Conservation (phyloP, 768 basidiomycete genomes). For the Megacollybia marginata region DNA sequence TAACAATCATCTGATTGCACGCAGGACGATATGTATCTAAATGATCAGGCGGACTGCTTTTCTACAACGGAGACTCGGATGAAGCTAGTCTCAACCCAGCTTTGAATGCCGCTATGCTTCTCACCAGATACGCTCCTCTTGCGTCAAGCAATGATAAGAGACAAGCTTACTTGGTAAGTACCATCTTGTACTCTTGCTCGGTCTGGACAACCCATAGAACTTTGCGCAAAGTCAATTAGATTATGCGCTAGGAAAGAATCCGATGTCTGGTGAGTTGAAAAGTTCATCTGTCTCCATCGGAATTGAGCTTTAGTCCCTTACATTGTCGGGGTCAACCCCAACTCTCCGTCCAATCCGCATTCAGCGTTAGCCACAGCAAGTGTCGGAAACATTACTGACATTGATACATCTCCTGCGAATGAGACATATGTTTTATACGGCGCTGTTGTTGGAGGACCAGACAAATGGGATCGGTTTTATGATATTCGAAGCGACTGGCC, state of each 20-base stretch:
- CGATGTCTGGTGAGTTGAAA: constrained; percentile 63
- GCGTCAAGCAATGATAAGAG: constrained; percentile 55
- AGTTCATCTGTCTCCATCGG: background rate
- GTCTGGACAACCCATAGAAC: constrained; percentile 28
- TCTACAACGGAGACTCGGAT: constrained; percentile 79
- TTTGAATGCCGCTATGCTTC: constrained; percentile 79
- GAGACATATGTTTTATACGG: constrained; percentile 82
- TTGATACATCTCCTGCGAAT: constrained; percentile 64
- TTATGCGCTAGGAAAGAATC: constrained; percentile 83
- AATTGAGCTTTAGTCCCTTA: constrained; percentile 51
- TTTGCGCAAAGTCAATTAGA: constrained; percentile 75
- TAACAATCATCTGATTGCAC: constrained; percentile 18
- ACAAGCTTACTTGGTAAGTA: constrained; percentile 49
- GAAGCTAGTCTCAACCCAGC: constrained; percentile 78
- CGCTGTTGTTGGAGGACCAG: constrained; percentile 84
- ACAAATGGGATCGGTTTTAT: constrained; percentile 66
- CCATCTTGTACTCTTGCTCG: constrained; percentile 3
- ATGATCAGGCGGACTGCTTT: constrained; percentile 68
- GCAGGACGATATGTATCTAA: background rate
- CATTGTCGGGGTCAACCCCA: constrained; percentile 83
- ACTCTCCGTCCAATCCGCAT: constrained; percentile 87
- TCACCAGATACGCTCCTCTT: constrained; percentile 69
- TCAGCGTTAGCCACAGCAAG: constrained; percentile 87
- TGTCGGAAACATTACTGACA: constrained; percentile 46
- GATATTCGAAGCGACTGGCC: constrained; percentile 89